phyloP scores from a whole-genome alignment of 2,329 filamentous ascomycete genomes.

The Penicillium capsulatum region DNA sequence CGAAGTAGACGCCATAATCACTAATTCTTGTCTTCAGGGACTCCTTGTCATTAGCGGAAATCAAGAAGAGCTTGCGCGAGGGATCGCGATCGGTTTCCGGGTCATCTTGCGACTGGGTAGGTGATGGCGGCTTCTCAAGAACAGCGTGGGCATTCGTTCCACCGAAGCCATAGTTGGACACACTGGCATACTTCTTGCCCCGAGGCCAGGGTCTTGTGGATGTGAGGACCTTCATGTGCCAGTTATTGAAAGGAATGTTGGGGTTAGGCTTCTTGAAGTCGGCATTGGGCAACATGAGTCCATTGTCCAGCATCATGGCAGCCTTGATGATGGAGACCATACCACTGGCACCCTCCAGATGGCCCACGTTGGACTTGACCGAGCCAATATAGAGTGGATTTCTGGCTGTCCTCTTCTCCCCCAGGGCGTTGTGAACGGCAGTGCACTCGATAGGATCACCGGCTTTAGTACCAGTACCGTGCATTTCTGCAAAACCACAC shows the following conservation, averaged over 20 bases:
- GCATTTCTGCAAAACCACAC: slow-evolving; percentile 40
- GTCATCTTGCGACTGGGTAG: slow-evolving; percentile 3
- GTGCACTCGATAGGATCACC: slow-evolving; percentile 52
- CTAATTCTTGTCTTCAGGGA: slow-evolving; percentile 21
- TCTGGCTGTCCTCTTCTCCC: slow-evolving; percentile 11
- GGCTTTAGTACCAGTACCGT: slow-evolving; percentile 41
- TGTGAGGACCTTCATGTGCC: slow-evolving; percentile 23
- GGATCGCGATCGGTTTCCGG: slow-evolving; percentile 17
- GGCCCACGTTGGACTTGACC: slow-evolving; percentile 36
- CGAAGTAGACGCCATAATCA: slow-evolving; percentile 26
- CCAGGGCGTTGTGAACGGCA: slow-evolving; percentile 18
- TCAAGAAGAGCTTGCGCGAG: slow-evolving; percentile 19
- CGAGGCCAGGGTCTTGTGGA: slow-evolving; percentile 26
- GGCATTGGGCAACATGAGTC: slow-evolving; percentile 23
- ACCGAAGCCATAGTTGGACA: slow-evolving; percentile 29
- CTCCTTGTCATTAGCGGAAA: slow-evolving; percentile 28
- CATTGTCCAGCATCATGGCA: slow-evolving; percentile 25
- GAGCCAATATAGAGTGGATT: slow-evolving; percentile 25
- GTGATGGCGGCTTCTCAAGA: slow-evolving; percentile 17
- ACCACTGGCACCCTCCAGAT: slow-evolving; percentile 25
- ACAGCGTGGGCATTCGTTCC: slow-evolving; percentile 31
- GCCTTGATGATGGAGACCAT: slow-evolving; percentile 32
- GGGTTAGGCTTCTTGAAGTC: slow-evolving; percentile 30
- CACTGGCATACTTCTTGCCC: slow-evolving; percentile 22
- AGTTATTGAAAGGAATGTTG: slow-evolving; percentile 22